Base-by-base conservation (phyloP, 176 grass and related monocot genomes). In the Carex pumila region DNA sequence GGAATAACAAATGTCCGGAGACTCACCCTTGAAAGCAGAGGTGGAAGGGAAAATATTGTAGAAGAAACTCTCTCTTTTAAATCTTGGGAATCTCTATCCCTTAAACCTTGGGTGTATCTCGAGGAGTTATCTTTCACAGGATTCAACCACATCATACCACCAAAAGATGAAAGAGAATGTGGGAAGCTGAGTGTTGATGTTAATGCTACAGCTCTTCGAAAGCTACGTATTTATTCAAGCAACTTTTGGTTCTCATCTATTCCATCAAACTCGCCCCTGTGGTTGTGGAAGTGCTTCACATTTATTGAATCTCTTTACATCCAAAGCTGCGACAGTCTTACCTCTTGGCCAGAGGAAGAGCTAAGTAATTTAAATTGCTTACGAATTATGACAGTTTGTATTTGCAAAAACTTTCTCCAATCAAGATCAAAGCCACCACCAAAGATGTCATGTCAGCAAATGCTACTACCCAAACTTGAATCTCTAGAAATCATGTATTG, bases 401-500 rank as follows among this genome's bases (percentile, higher is more conserved):
- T 0, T 9, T 66, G 30, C 30, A 11, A 1, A 3, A 66, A 34
- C 12, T 66, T 66, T 66, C 64, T 66, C 32, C 25, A 29, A 14
- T 66, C 64, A 12, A 11, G 10, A 14, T 29, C 12, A 29, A 29
- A 32, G 1, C 13, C 30, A 14, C 12, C 64, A 12, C 13, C 11
- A 13, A 8, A 5, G 12, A 66, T 10, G 64, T 34, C 64, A 59
- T 18, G 6, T 18, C 7, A 0, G 6, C 17, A 60, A 60, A n/a
- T n/a, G 5, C 17, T 60, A 60, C 18, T 60, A 60, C 57, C 57
- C 6, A 60, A 60, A 19, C 15, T 60, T 60, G 6, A 60, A 60
- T 0, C 0, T 7, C 15, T 60, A n/a, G 0, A 0, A 6, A 60
- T 60, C 5, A 0, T 0, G 5, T 0, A 0, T 2, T 60, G 57